Evolutionary conservation across 352 stramenopile genomes (phyloP).

Genomic region (Phytophthora citricola): DNA sequence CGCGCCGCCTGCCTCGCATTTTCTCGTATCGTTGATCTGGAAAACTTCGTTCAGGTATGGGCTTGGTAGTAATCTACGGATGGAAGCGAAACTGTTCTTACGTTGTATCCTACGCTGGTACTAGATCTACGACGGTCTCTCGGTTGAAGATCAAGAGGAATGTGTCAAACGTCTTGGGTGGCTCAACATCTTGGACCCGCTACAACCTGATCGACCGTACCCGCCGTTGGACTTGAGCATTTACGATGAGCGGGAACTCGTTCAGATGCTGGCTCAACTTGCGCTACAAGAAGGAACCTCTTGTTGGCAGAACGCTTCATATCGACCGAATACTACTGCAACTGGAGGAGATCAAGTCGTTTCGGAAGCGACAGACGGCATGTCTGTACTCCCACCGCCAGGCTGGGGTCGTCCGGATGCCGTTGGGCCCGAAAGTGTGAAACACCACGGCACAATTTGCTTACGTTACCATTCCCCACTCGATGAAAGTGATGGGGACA

Average conservation of each 20-base stretch:
- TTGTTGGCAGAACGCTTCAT: constrained; percentile 24
- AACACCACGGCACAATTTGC: constrained; percentile 62
- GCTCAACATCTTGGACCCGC: constrained; percentile 87
- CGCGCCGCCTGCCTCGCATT: constrained; percentile 67
- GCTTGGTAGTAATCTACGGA: not conserved
- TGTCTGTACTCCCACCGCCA: constrained; percentile 40
- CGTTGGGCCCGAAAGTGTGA: constrained; percentile 63
- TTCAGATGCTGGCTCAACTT: constrained; percentile 80
- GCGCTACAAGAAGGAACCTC: constrained; percentile 60
- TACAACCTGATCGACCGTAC: constrained; percentile 80
- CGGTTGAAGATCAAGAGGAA: constrained; percentile 60
- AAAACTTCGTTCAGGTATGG: constrained; percentile 73
- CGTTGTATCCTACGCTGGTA: not conserved
- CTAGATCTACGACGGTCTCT: constrained; percentile 63
- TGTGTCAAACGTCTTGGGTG: constrained; percentile 75
- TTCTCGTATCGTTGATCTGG: constrained; percentile 71
- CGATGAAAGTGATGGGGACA: constrained; percentile 1
- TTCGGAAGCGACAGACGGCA: constrained; percentile 1
- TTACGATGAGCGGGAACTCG: constrained; percentile 78
- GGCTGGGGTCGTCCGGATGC: constrained; percentile 60
- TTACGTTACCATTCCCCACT: constrained; percentile 46
- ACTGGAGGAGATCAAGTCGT: not conserved
- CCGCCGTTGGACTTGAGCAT: constrained; percentile 71
- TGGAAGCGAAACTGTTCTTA: not conserved
- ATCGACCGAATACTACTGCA: constrained; percentile 19